A percentile compares a stretch with the other conserved stretches of the same genome.
phyloP scores from a whole-genome alignment of 352 stramenopile species.

The Globisporangium irregulare region DNA sequence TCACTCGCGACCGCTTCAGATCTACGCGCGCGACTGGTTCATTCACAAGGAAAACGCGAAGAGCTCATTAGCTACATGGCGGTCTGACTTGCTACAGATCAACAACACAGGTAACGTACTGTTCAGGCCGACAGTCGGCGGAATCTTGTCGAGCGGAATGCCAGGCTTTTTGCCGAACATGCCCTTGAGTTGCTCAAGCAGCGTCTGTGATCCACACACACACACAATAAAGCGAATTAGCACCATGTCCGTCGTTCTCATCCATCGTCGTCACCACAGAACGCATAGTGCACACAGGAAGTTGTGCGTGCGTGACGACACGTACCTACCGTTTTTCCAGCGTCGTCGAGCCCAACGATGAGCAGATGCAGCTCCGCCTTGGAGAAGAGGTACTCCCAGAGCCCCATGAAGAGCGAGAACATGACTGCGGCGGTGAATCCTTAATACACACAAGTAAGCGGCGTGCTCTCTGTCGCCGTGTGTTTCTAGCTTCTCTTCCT shows the following conservation, averaged over 20 bases:
- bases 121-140: slow-evolving; percentile 90
- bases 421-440: slow-evolving; percentile 27
- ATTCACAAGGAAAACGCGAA: neutral
- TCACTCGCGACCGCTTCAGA: slow-evolving; percentile 80
- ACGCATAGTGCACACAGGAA: neutral
- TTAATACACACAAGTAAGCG: neutral
- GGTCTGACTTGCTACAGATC: neutral
- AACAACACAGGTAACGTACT: slow-evolving; percentile 33
- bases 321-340: slow-evolving; percentile 90
- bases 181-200: slow-evolving; percentile 89
- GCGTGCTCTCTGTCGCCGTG: neutral
- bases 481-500: neutral
- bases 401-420: slow-evolving; percentile 83
- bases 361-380: slow-evolving; percentile 90
- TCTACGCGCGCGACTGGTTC: slow-evolving; percentile 72
- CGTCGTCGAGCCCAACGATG: slow-evolving; percentile 90
- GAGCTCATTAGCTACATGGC: neutral
- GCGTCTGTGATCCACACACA: slow-evolving; percentile 44
- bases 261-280: neutral
- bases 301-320: slow-evolving; percentile 10
- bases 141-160: slow-evolving; percentile 90
- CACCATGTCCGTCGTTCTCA: neutral
- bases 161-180: slow-evolving; percentile 88
- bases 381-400: slow-evolving; percentile 83
- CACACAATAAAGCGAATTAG: neutral